These are phyloP conservation scores for Myriosclerotinia scirpicola DNA, from an alignment of 2,329 filamentous ascomycete species.

Conservation along the genomic window DNA sequence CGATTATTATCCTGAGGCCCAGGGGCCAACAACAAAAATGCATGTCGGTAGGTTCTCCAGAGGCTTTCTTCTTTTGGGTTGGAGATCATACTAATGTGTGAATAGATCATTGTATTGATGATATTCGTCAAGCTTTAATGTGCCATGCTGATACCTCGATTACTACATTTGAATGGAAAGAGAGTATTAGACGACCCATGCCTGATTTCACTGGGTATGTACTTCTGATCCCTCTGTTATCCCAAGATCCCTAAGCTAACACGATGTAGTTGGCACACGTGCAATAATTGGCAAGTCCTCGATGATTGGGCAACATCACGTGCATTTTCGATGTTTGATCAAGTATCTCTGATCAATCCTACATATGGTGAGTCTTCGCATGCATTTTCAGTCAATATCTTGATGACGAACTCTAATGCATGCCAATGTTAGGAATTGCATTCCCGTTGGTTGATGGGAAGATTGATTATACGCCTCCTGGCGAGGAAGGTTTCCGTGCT, in stretches of 20 bases:
- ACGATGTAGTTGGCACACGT: conserved; percentile 10
- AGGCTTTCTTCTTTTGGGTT: neutral
- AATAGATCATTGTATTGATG: conserved; percentile 20
- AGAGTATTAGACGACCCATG: neutral
- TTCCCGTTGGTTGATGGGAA: neutral
- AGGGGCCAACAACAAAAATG: conserved; percentile 12
- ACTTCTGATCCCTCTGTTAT: neutral
- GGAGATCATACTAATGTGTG: neutral
- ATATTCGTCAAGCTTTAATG: conserved; percentile 18
- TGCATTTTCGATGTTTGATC: conserved; percentile 18
- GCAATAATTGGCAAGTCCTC: conserved; percentile 14
- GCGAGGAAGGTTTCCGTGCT: neutral
- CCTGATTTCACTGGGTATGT: conserved; percentile 12
- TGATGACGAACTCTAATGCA: neutral
- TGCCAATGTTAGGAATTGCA: neutral
- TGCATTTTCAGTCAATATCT: neutral
- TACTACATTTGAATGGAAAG: conserved; percentile 11
- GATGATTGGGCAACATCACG: conserved; percentile 14
- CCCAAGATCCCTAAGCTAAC: neutral
- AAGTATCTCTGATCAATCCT: conserved; percentile 17
- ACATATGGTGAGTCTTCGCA: conserved; percentile 6
- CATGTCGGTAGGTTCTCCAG: conserved; percentile 4
- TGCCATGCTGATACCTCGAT: conserved; percentile 19
- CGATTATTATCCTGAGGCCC: conserved; percentile 16
- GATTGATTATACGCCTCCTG: neutral